Evolutionary conservation across 2,329 filamentous ascomycete species (phyloP).

Genomic region (Talaromyces sp.): DNA sequence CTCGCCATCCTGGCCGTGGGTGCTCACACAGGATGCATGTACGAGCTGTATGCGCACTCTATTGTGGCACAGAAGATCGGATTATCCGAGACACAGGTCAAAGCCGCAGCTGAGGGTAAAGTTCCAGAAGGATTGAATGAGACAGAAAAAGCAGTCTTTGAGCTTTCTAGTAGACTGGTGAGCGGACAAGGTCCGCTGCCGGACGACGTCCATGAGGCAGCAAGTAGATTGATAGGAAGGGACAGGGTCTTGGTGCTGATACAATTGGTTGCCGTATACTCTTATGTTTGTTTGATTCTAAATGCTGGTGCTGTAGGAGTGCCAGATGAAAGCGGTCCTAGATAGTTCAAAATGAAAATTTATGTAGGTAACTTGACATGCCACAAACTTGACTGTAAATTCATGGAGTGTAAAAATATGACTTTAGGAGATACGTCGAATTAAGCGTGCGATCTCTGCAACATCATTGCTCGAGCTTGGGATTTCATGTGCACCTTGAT

Average conservation of each 20-base stretch:
- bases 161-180: neutral
- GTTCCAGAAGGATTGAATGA: neutral
- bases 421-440: neutral
- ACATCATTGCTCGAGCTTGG: neutral
- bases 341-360: neutral
- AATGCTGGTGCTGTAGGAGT: neutral
- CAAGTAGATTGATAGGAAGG: neutral
- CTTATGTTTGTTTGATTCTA: neutral
- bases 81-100: neutral
- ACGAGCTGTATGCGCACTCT: neutral
- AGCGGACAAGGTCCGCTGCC: neutral
- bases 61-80: neutral
- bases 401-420: neutral
- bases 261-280: neutral
- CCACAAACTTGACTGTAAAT: neutral
- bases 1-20: neutral
- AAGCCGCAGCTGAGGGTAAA: neutral
- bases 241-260: neutral
- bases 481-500: neutral
- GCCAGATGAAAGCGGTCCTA: neutral
- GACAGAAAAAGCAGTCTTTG: neutral
- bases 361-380: neutral
- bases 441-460: neutral
- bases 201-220: neutral
- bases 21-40: neutral